Percentiles rank a stretch among this genome's conserved stretches.
Conservation (phyloP, 345 rosid genomes). For the Populus euphratica region DNA sequence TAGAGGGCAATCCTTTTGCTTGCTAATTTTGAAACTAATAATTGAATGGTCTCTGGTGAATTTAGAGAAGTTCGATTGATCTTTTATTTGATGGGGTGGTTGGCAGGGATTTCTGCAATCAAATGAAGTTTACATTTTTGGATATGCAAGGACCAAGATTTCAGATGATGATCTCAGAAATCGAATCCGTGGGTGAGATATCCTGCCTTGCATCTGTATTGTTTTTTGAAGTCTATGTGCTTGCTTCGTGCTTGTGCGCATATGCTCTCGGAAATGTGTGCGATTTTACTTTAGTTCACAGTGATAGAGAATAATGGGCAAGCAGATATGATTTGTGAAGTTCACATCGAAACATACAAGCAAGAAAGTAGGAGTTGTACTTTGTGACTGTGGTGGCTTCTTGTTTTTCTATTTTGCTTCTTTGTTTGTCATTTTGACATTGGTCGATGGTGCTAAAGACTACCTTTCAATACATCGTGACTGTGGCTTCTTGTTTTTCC, state of each 20-base stretch:
- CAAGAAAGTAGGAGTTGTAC: background rate
- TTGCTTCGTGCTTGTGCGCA: background rate
- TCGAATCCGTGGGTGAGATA: conserved; percentile 66
- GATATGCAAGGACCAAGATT: conserved; percentile 89
- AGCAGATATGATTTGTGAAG: background rate
- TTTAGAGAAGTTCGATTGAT: background rate
- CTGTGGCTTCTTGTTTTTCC: background rate
- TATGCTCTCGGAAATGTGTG: background rate
- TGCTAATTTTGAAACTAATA: background rate
- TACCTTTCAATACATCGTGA: background rate
- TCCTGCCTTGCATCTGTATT: background rate
- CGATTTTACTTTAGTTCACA: background rate
- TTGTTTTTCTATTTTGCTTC: background rate
- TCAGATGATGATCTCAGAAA: conserved; percentile 66
- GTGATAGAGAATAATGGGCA: background rate
- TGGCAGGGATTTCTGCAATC: conserved; percentile 75
- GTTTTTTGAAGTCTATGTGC: background rate
- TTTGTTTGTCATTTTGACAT: background rate
- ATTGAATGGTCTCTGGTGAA: background rate
- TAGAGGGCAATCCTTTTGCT: background rate
- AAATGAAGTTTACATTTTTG: conserved; percentile 84
- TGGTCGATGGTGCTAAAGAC: background rate
- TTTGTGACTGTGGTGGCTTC: background rate
- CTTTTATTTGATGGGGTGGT: conserved; percentile 9
- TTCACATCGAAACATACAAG: background rate